Evolutionary conservation across 2,329 filamentous ascomycete species (phyloP).

Genomic region (Cladosporium sp.): DNA sequence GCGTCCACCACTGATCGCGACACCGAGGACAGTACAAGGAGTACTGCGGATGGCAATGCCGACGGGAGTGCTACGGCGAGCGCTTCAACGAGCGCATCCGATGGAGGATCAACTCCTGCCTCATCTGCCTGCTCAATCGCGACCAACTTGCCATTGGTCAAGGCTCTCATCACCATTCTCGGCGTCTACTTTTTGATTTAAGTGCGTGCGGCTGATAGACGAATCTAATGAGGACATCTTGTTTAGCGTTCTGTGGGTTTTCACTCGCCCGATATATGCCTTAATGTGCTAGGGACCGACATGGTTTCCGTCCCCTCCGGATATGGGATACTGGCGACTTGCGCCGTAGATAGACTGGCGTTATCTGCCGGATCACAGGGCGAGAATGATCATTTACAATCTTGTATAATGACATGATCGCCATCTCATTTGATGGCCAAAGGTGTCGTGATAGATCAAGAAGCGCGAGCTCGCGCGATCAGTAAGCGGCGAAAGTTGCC

Average conservation of each 20-base stretch:
- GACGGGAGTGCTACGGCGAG: not conserved
- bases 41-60: not conserved
- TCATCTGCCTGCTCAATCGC: not conserved
- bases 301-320: not conserved
- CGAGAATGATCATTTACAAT: not conserved
- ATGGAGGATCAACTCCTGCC: not conserved
- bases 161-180: not conserved
- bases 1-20: not conserved
- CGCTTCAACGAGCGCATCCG: not conserved
- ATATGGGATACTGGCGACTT: not conserved
- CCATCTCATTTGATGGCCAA: not conserved
- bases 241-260: not conserved
- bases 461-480: not conserved
- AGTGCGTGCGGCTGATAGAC: not conserved
- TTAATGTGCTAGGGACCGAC: not conserved
- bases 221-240: not conserved
- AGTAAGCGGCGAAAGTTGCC: conserved; percentile 5
- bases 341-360: not conserved
- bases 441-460: not conserved
- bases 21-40: not conserved
- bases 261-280: not conserved
- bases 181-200: not conserved
- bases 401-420: not conserved
- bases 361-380: not conserved
- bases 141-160: not conserved